Evolutionary conservation across 2,329 filamentous ascomycete species (phyloP), one percentile per base, ranked within the genome.

Genomic region (Fusarium sp.): DNA sequence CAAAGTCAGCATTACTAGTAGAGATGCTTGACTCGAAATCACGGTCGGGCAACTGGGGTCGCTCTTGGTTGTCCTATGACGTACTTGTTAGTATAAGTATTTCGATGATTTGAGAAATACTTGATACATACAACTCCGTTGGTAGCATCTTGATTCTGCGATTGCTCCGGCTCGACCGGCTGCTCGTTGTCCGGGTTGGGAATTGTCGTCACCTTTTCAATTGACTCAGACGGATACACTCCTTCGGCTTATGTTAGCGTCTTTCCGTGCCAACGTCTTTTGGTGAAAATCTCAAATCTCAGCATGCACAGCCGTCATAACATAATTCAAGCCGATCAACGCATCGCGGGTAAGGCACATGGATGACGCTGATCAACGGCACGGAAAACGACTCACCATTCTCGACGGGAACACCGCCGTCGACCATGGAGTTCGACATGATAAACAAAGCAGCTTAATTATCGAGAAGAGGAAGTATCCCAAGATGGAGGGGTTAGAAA

Each of bases 121-220:
- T 57, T 38, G 24, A 24, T 26, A 63, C 67, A 38, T 71, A 70
- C 68, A 37, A 28, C 50, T 41, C 43, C 63, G n/a, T 48, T 26
- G 20, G 13, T 16, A 35, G 39, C 28, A 37, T 64, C 50, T 26
- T 60, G 39, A 20, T 49, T 60, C 41, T 47, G 63, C 12, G 28
- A 37, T 23, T 47, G 57, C 47, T 63, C 42, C 67, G 63, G 54
- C 42, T 52, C 37, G 52, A 42, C 54, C 63, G 50, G 41, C 43
- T 70, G 54, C 23, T 68, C 50, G 35, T 38, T 57, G 31, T 68
- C 63, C 23, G 66, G 61, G 39, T 74, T 71, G 7, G 69, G 57
- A 33, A 70, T 58, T 15, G 65, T 69, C 23, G 65, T 66, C 44
- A 72, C 70, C 48, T 75, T 75, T 54, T 74, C 68, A 52, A 69